Evolutionary conservation across 768 basidiomycete species (phyloP).

Genomic region (Amanita subjunquillea): DNA sequence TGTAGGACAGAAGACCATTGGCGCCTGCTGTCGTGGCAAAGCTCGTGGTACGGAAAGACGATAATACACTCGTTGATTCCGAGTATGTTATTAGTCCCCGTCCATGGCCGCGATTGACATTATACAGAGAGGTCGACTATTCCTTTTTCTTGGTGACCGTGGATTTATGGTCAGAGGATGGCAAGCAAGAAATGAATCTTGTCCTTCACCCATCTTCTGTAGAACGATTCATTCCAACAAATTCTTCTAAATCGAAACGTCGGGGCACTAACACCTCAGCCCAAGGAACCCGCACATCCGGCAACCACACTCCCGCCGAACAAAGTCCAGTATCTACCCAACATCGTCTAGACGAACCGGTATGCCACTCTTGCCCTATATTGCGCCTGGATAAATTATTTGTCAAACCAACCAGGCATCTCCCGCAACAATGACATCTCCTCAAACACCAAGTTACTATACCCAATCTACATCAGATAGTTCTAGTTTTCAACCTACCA

Average conservation of each 20-base stretch:
- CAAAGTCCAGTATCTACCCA: conserved; percentile 39
- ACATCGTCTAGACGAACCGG: conserved; percentile 35
- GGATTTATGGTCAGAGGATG: conserved; percentile 87
- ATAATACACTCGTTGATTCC: conserved; percentile 58
- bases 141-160: conserved; percentile 87
- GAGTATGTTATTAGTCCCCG: conserved; percentile 42
- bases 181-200: conserved; percentile 76
- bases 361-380: conserved; percentile 14
- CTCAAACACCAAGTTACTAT: conserved; percentile 3
- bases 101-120: not conserved
- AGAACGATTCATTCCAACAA: conserved; percentile 58
- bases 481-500: conserved; percentile 28
- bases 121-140: conserved; percentile 64
- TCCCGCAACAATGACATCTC: conserved; percentile 29
- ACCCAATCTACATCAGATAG: conserved; percentile 24
- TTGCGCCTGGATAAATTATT: not conserved
- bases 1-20: conserved; percentile 82
- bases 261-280: conserved; percentile 29
- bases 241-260: conserved; percentile 30
- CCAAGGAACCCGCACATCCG: conserved; percentile 23
- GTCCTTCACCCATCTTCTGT: conserved; percentile 78
- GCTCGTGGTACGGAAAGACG: conserved; percentile 63
- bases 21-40: conserved; percentile 87
- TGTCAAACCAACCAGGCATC: conserved; percentile 11
- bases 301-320: conserved; percentile 36